Evolutionary conservation across 306 rosid genomes (phyloP), one percentile per base, ranked within the genome.

Genomic region (Castanospermum australe): DNA sequence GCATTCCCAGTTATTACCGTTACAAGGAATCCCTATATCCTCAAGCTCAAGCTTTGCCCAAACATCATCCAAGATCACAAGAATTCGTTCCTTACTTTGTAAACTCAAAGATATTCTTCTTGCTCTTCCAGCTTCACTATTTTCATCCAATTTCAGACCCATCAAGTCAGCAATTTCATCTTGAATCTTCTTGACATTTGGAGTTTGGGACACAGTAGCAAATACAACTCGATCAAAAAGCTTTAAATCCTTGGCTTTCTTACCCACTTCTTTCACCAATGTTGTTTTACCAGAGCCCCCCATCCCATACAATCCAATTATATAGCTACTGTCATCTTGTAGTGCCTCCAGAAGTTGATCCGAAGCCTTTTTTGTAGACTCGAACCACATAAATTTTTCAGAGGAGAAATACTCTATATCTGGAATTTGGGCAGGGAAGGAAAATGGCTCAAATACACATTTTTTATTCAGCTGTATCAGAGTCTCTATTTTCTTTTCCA

Each of bases 241-340:
- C 71, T 41, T 66, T 11, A 21, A 41, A 38, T 66, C 52, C 28
- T 39, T 66, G 4, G 51, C 71, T 12, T 66, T 22, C 54, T 66
- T 66, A 18, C 71, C 71, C 52, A 66, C 54, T 66, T 66, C 71
- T 66, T 20, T 66, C 52, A 66, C 71, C 71, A 41, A 28, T 41
- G 71, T 39, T 66, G 71, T 66, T 22, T 66, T 66, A 4, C 71
- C 71, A 20, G 71, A 66, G 54, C 71, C 71, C 11, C 71, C 71
- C 71, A 66, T 66, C 11, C 71, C 71, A 21, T 66, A 66, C 41
- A 66, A 39, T 38, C 71, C 71, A 39, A 66, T 66, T 39, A 21
- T 38, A 66, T 66, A 66, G 54, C 33, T 0, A 21, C 20, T 66
- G 7, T 41, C 71, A 66, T 66, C 71, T 39, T 66, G 35, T 12